Conservation (phyloP, 371 early-diverging fungal species). For the Dichotomocladium elegans region DNA sequence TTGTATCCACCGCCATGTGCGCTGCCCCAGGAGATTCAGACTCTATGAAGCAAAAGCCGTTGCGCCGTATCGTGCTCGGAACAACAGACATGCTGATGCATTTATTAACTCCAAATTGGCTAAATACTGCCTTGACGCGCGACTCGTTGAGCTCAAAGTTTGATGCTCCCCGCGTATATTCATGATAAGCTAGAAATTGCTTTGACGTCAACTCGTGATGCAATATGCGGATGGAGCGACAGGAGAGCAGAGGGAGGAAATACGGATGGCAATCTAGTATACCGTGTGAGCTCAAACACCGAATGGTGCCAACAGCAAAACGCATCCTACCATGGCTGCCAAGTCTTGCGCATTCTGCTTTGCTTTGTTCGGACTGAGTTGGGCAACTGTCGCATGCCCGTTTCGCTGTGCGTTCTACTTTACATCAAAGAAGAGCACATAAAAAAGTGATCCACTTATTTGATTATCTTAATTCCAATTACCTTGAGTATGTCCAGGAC, state of each 20-base stretch:
- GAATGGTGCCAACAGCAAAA: background rate
- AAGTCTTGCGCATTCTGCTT: conserved; percentile 48
- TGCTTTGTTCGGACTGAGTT: conserved; percentile 45
- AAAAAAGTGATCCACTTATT: too few relatives aligned
- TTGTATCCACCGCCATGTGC: conserved; percentile 59
- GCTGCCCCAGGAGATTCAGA: conserved; percentile 83
- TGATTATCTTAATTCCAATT: too few relatives aligned
- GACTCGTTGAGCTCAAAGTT: conserved; percentile 73
- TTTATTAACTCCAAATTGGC: conserved; percentile 70
- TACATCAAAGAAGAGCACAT: too few relatives aligned
- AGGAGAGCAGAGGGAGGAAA: conserved; percentile 31
- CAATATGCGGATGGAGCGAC: conserved; percentile 30
- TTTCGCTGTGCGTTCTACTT: too few relatives aligned
- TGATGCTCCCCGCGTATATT: conserved; percentile 81
- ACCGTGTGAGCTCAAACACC: background rate
- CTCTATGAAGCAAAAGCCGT: conserved; percentile 89
- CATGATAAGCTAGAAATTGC: conserved; percentile 61
- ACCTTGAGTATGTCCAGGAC: too few relatives aligned
- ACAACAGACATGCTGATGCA: conserved; percentile 72
- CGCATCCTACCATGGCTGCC: conserved; percentile 20
- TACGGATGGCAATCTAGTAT: conserved; percentile 49
- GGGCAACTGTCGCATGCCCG: too few relatives aligned
- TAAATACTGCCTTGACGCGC: conserved; percentile 66
- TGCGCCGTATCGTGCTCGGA: conserved; percentile 68
- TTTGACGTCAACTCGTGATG: conserved; percentile 42